Evolutionary conservation across 2,329 filamentous ascomycete species (phyloP).

Genomic region (Aureobasidium sp.): DNA sequence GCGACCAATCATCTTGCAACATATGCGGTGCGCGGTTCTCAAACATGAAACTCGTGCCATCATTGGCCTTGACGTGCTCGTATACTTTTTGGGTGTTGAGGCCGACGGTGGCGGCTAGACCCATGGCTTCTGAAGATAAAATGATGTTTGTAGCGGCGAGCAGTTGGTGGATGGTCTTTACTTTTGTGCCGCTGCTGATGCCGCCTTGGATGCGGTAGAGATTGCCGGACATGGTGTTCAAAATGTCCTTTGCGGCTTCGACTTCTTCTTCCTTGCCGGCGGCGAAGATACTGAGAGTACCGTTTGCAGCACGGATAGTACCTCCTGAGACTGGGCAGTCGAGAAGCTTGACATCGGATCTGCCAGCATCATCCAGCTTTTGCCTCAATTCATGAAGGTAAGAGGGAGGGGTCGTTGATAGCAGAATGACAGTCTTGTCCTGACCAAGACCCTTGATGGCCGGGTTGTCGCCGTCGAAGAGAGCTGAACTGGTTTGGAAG

Average conservation of each 20-base stretch:
- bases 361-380: slow-evolving; percentile 45
- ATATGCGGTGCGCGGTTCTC: slow-evolving; percentile 47
- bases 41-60: slow-evolving; percentile 46
- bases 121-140: slow-evolving; percentile 48
- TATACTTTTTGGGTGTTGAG: slow-evolving; percentile 42
- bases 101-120: slow-evolving; percentile 45
- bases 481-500: slow-evolving; percentile 55
- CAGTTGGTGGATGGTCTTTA: slow-evolving; percentile 51
- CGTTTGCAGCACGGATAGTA: slow-evolving; percentile 57
- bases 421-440: slow-evolving; percentile 55
- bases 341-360: slow-evolving; percentile 57
- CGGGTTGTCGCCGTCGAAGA: slow-evolving; percentile 51
- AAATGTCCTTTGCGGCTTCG: slow-evolving; percentile 46
- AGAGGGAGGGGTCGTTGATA: slow-evolving; percentile 60
- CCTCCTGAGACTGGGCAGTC: slow-evolving; percentile 68
- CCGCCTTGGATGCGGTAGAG: slow-evolving; percentile 47
- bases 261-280: slow-evolving; percentile 47
- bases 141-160: slow-evolving; percentile 52
- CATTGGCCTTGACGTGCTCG: slow-evolving; percentile 37
- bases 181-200: slow-evolving; percentile 45
- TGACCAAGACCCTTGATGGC: slow-evolving; percentile 46
- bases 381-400: slow-evolving; percentile 54
- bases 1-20: slow-evolving; percentile 42
- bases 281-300: slow-evolving; percentile 69
- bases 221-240: slow-evolving; percentile 59